A percentile compares a stretch with the other conserved stretches of the same genome.
phyloP scores from a whole-genome alignment of 2,329 filamentous ascomycete species.

The Myriosclerotinia curreyana region DNA sequence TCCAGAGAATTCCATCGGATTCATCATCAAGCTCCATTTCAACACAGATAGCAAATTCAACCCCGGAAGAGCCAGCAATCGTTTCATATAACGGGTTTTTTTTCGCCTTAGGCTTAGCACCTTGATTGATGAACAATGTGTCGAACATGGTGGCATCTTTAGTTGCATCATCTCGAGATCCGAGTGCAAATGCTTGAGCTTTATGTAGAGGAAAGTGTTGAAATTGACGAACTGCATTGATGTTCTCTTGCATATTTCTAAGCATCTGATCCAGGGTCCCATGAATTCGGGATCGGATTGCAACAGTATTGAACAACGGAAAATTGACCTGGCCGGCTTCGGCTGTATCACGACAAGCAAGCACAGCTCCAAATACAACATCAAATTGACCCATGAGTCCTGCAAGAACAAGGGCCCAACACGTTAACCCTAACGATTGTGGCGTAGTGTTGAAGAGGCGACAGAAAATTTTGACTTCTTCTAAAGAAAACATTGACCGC shows the following conservation, averaged over 20 bases:
- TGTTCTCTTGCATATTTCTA: conserved; percentile 68
- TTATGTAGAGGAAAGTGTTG: conserved; percentile 77
- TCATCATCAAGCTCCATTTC: conserved; percentile 67
- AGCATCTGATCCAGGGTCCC: conserved; percentile 64
- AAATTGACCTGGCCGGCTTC: conserved; percentile 68
- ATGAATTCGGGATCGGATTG: conserved; percentile 69
- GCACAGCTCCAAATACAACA: conserved; percentile 75
- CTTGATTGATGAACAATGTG: conserved; percentile 65
- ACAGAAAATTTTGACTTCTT: conserved; percentile 57
- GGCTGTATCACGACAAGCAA: conserved; percentile 79
- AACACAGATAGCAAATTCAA: conserved; percentile 79
- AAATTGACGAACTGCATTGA: conserved; percentile 62
- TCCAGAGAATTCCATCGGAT: conserved; percentile 57
- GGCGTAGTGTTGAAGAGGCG: conserved; percentile 64
- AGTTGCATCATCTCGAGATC: conserved; percentile 27
- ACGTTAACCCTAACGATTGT: conserved; percentile 72
- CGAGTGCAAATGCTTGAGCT: conserved; percentile 53
- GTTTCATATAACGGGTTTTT: conserved; percentile 32
- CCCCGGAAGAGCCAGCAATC: conserved; percentile 54
- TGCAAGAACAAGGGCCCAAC: conserved; percentile 71
- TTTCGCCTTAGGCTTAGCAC: conserved; percentile 39
- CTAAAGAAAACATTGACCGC: conserved; percentile 44
- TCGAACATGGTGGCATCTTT: conserved; percentile 53
- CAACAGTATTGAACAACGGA: conserved; percentile 89
- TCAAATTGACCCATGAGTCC: conserved; percentile 63